A percentile compares a stretch with the other conserved stretches of the same genome.
Evolutionary conservation across 1,284 basidiomycete genomes (phyloP).

Genomic region (Heterobasidion parviporum): DNA sequence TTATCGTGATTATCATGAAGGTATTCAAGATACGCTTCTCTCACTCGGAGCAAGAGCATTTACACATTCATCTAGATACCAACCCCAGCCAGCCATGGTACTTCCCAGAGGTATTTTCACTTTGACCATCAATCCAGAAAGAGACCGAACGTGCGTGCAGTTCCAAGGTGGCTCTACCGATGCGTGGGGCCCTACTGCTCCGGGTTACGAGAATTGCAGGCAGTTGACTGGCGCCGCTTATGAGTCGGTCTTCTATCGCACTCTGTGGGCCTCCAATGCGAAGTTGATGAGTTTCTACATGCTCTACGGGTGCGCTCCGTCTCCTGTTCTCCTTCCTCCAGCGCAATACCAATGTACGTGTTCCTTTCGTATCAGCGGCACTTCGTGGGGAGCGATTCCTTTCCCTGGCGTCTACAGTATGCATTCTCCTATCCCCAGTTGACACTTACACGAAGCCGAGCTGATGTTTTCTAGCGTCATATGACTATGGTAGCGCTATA

Average conservation of each 20-base stretch:
- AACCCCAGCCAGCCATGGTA: slow-evolving; percentile 59
- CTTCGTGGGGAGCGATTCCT: slow-evolving; percentile 70
- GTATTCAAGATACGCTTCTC: slow-evolving; percentile 2
- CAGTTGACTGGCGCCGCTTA: slow-evolving; percentile 62
- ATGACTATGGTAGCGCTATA: slow-evolving; percentile 64
- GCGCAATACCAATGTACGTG: too few species aligned
- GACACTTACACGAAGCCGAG: not conserved
- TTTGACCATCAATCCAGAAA: too few species aligned
- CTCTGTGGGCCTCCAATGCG: slow-evolving; percentile 70
- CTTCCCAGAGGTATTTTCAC: slow-evolving; percentile 41
- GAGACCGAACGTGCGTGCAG: slow-evolving; percentile 23
- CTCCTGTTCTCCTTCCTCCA: not conserved
- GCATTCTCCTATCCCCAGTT: slow-evolving; percentile 5
- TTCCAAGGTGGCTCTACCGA: too few species aligned
- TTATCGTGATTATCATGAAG: slow-evolving; percentile 50
- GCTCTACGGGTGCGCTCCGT: slow-evolving; percentile 52
- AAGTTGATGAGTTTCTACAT: slow-evolving; percentile 77
- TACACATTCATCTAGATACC: slow-evolving; percentile 6
- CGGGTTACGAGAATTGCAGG: slow-evolving; percentile 44
- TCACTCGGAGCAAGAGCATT: not conserved
- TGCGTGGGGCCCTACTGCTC: slow-evolving; percentile 61
- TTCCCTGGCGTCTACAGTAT: slow-evolving; percentile 57
- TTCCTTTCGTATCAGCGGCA: slow-evolving; percentile 39
- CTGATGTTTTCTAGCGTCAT: slow-evolving; percentile 29
- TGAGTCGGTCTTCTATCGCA: slow-evolving; percentile 65